Evolutionary conservation across 1,139 yeast species (phyloP).

Genomic region (Scheffersomyces lignicola): DNA sequence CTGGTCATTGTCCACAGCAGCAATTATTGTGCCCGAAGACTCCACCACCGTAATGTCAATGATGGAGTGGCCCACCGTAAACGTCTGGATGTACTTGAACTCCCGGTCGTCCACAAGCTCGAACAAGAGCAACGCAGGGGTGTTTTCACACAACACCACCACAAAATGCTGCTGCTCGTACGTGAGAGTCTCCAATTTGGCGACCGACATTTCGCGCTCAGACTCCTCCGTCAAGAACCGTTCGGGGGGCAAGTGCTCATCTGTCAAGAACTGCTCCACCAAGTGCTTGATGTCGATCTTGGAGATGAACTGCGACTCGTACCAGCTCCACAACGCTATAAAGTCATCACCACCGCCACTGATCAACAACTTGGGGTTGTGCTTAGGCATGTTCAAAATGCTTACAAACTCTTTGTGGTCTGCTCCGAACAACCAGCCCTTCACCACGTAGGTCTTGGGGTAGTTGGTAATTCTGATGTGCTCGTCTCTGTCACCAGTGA

Average conservation of each 20-base stretch:
- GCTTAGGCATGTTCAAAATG: constrained; percentile 51
- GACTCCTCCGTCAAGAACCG: constrained; percentile 60
- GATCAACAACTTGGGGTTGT: constrained; percentile 49
- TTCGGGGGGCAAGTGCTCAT: constrained; percentile 65
- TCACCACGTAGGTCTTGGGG: constrained; percentile 77
- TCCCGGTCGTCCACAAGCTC: constrained; percentile 24
- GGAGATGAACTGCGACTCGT: constrained; percentile 42
- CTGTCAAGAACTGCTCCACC: constrained; percentile 51
- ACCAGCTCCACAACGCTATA: constrained; percentile 82
- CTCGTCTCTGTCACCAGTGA: constrained; percentile 94
- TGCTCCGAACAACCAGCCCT: constrained; percentile 76
- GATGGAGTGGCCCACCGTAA: constrained; percentile 23
- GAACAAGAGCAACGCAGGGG: constrained; percentile 51
- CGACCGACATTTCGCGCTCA: constrained; percentile 53
- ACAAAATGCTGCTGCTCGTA: constrained; percentile 25
- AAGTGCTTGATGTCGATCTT: constrained; percentile 50
- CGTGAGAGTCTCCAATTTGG: constrained; percentile 40
- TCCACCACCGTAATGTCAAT: constrained; percentile 25
- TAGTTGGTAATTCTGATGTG: constrained; percentile 86
- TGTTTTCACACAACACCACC: constrained; percentile 54
- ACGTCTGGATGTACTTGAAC: constrained; percentile 26
- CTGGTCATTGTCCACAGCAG: constrained; percentile 47
- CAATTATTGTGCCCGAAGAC: constrained; percentile 30
- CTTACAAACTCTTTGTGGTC: constrained; percentile 77
- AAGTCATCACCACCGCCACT: constrained; percentile 92